Base-by-base conservation (phyloP, 208 protist genomes). In the Spongospora subterranea region DNA sequence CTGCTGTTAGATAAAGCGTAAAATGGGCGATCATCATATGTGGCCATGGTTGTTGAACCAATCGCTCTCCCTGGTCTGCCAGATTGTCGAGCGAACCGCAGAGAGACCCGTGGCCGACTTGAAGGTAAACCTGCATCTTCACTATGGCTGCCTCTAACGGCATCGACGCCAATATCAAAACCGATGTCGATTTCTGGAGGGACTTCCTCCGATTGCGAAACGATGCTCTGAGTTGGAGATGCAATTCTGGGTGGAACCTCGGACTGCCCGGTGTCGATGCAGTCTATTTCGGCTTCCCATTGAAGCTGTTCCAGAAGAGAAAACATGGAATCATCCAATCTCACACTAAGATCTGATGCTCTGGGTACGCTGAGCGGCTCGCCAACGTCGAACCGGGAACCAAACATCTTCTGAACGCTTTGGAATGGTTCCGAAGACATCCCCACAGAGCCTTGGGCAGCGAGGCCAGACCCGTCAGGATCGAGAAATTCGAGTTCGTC, bases 311-410 rank as follows among this genome's bases (percentile, higher is more conserved):
- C 71, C 17, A 82, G 17, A 6, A 82, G 71, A 43, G 71, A 20
- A 35, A 82, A 82, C 13, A n/a, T 43, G n/a, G 71, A 82, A n/a
- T 82, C 71, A n/a, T 82, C 71, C 6, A 82, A n/a, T 43, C n/a
- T 6, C 6, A 35, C 71, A 43, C 13, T 82, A 35, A 82, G 71
- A 43, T 82, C 71, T 40, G 35, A 45, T 6, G 17, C 71, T 20
- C 17, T n/a, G n/a, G 35, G 71, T 39, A 17, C 50, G 50, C 13
- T 60, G 50, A 29, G 24, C 50, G 50, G 24, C 50, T 24, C 13
- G 24, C 50, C 50, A 24, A 60, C 50, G 13, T 60, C 50, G 50
- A 60, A 60, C 50, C 24, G 6, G n/a, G n/a, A n/a, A n/a, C n/a
- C n/a, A n/a, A n/a, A n/a, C n/a, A n/a, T n/a, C n/a, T n/a, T n/a